Conservation (phyloP, 306 rosid genomes). For the Medicago ruthenica region DNA sequence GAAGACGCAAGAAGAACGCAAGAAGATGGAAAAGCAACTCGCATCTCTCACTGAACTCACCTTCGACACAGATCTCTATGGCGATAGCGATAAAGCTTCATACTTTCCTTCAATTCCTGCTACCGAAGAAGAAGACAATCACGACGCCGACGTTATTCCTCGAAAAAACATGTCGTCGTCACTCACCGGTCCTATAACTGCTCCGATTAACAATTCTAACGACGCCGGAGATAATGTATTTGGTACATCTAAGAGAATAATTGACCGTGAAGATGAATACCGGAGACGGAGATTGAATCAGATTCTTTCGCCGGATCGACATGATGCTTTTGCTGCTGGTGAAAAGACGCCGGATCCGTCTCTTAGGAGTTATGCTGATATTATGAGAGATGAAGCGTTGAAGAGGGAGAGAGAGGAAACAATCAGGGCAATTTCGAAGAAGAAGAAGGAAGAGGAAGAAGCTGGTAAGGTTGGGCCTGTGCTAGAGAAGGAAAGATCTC, state of each 20-base stretch:
- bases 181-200: slow-evolving; percentile 37
- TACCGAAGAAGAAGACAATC: slow-evolving; percentile 40
- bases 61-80: slow-evolving; percentile 53
- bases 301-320: slow-evolving; percentile 43
- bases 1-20: slow-evolving; percentile 78
- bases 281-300: slow-evolving; percentile 38
- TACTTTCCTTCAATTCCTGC: slow-evolving; percentile 45
- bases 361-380: slow-evolving; percentile 19
- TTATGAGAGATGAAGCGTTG: slow-evolving; percentile 43
- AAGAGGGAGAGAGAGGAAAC: slow-evolving; percentile 50
- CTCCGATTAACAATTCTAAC: not conserved
- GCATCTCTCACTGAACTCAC: slow-evolving; percentile 45
- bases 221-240: not conserved
- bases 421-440: slow-evolving; percentile 24
- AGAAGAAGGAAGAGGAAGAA: slow-evolving; percentile 50
- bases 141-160: slow-evolving; percentile 28
- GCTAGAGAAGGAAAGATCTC: not conserved
- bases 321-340: slow-evolving; percentile 42
- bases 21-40: slow-evolving; percentile 52
- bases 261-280: slow-evolving; percentile 43
- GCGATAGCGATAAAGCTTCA: slow-evolving; percentile 35
- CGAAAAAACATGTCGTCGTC: slow-evolving; percentile 35
- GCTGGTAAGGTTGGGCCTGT: slow-evolving; percentile 35
- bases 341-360: slow-evolving; percentile 47
- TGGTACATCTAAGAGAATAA: slow-evolving; percentile 28